Conservation (phyloP, 352 stramenopile species). For the Phytophthora agathidicida region DNA sequence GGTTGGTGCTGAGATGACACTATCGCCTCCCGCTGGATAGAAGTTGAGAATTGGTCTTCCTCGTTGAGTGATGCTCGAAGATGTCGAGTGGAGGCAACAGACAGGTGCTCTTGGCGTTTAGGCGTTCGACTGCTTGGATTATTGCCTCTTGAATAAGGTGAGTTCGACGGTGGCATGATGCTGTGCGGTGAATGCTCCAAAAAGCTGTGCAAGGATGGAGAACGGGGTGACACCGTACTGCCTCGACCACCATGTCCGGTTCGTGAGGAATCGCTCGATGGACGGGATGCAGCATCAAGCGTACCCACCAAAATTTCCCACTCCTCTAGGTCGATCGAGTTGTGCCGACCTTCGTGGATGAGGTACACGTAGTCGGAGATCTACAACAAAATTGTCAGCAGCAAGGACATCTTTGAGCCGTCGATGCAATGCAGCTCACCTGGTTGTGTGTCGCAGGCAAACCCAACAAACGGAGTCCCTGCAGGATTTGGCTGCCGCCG, state of each 20-base stretch:
- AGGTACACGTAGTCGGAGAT: slow-evolving; percentile 79
- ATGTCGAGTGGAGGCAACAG: neutral
- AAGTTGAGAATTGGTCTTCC: slow-evolving; percentile 3
- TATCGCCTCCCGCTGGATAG: slow-evolving; percentile 12
- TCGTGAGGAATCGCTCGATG: slow-evolving; percentile 18
- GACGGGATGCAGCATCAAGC: slow-evolving; percentile 63
- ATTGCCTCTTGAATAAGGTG: slow-evolving; percentile 6
- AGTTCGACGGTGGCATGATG: slow-evolving; percentile 16
- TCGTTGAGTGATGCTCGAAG: neutral
- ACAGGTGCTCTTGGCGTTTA: neutral
- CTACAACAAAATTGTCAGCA: slow-evolving; percentile 25
- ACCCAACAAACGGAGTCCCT: slow-evolving; percentile 56
- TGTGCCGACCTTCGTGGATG: slow-evolving; percentile 63
- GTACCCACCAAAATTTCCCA: slow-evolving; percentile 74
- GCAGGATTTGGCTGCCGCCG: slow-evolving; percentile 58
- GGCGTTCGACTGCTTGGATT: neutral
- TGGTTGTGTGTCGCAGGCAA: slow-evolving; percentile 74
- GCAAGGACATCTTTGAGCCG: neutral
- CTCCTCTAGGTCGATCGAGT: slow-evolving; percentile 65
- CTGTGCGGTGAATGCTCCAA: slow-evolving; percentile 3
- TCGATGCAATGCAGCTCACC: slow-evolving; percentile 21
- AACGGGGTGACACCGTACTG: slow-evolving; percentile 18
- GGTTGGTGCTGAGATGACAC: slow-evolving; percentile 18
- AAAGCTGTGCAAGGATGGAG: slow-evolving; percentile 1
- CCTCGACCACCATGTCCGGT: neutral